Conservation (phyloP, 305 asterid species). For the Fraxinus sp. region DNA sequence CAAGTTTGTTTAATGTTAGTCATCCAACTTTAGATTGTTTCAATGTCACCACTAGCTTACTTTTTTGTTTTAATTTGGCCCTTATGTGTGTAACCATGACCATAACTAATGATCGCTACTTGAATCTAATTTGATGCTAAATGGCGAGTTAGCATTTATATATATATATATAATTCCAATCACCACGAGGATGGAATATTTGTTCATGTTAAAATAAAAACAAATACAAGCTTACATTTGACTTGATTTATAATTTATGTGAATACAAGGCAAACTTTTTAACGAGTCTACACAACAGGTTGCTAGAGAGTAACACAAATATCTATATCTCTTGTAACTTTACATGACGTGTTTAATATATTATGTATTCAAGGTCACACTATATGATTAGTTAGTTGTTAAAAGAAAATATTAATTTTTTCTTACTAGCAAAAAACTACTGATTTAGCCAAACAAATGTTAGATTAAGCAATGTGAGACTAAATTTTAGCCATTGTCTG, state of each 20-base stretch:
- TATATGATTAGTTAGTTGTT: neutral
- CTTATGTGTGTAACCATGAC: neutral
- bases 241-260: neutral
- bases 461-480: neutral
- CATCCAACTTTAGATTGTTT: too few species aligned
- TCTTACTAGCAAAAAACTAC: too few species aligned
- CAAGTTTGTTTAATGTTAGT: too few species aligned
- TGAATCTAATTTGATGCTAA: neutral
- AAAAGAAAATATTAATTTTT: too few species aligned
- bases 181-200: too few species aligned
- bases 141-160: neutral
- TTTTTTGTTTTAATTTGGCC: neutral
- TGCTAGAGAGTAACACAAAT: neutral
- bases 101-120: neutral
- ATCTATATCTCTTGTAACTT: too few species aligned
- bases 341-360: too few species aligned
- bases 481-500: too few species aligned
- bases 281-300: neutral
- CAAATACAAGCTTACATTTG: neutral
- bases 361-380: too few species aligned
- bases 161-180: too few species aligned
- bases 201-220: too few species aligned
- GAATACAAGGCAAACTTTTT: too few species aligned
- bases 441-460: neutral
- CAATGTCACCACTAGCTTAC: neutral